Evolutionary conservation across 805 yeast species (phyloP), one percentile per base, ranked within the genome.

Genomic region (Candida odintsovae): DNA sequence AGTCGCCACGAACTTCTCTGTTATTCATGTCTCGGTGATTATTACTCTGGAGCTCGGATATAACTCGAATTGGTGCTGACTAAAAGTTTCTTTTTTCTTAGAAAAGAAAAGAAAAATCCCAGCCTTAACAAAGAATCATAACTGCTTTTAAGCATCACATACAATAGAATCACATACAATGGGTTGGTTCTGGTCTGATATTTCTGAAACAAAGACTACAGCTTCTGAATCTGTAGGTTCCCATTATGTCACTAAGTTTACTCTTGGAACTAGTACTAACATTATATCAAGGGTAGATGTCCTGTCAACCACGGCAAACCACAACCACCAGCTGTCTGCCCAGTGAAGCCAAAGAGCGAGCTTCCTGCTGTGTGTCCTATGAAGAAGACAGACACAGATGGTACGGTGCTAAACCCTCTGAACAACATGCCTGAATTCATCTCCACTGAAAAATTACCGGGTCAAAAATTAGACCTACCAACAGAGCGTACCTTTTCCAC

Each of bases 161-260:
- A 3, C 23, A 21, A 3, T 11, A 3, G 15, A 13, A n/a, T 4
- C 16, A 29, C 12, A 22, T 16, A 64, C 28, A 9, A 86, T 86
- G 96, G 96, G 96, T 55, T 86, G 94, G 88, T 87, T 89, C 63
- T 89, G 96, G 96, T 84, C 92, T 39, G 80, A 73, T 45, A 46
- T 47, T 9, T 28, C 33, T 11, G 20, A 45, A 22, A 20, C 43
- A n/a, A 25, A 15, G 46, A 42, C 36, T 11, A 13, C 31, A 13
- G 4, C 31, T 4, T 28, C 31, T 28, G 31, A 13, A 7, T 7
- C 36, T 16, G 36, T 33, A 33, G 6, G 36, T 33, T 4, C 21
- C 36, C 29, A 19, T 15, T 25, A 9, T 25, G 3, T 25, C 10
- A 12, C 28, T 12, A 8, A n/a, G n/a, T 23, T 23, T 38, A 25